Evolutionary conservation across 2,329 filamentous ascomycete species (phyloP), one percentile per base, ranked within the genome.

Genomic region (Hymenoscyphus scutula): DNA sequence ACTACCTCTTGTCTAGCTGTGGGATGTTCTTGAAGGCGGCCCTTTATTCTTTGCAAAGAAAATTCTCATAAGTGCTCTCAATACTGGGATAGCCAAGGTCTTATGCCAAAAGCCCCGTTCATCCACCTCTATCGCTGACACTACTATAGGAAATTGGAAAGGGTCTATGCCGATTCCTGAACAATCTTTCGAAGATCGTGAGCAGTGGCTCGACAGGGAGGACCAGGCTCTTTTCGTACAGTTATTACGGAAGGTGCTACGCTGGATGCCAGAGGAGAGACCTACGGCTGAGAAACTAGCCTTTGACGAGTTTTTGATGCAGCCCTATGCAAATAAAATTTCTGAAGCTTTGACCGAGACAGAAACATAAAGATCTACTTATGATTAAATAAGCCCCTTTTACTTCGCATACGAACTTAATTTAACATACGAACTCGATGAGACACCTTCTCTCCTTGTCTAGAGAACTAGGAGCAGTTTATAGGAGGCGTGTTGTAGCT

Each of bases 1-100:
- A 61, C 38, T 55, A 53, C 34, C 30, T 51, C 60, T 63, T 60
- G 25, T 10, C 45, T 67, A 81, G 80, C 76, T 80, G 30, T 84
- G 80, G 81, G 73, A 82, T 57, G 53, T 83, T 1, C 82, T 77
- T 60, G 77, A 84, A 72, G 77, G 79, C 3, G 71, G 66, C 0
- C 76, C 74, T 27, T 69, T 84, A 29, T 84, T 82, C 63, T 73
- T 73, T 2, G 74, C 53, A 59, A 64, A 27, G 51, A 63, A 59
- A 63, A 63, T 59, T 59, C 32, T 58, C 59, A 53, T 63, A 64
- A 61, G 37, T 67, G 66, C 59, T 63, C 30, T 59, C 58, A 67
- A 60, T 69, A 69, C 65, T 69, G 67, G 56, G 67, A 69, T 54
- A 63, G 59, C 53, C 63, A 62, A 65, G 68, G 68, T 67, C 68